Base-by-base conservation (phyloP, 179 eudicot genomes). In the Sideroxylon spinosum region DNA sequence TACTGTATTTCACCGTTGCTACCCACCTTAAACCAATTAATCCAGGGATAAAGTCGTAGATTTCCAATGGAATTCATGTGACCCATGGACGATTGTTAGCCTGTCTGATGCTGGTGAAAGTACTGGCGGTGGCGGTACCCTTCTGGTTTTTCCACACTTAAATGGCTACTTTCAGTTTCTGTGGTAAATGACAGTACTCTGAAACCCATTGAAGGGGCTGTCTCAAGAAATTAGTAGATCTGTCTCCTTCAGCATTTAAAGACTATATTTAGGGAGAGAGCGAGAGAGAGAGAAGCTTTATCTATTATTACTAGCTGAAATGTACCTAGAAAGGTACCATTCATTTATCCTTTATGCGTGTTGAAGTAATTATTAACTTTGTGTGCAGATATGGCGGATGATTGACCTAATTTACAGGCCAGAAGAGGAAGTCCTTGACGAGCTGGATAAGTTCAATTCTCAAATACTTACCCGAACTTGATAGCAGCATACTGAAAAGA, bases 1-100 rank as follows among this genome's bases (percentile, higher is more conserved):
- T 73, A 37, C 25, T 17, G 5, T 71, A 26, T 71, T 71, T 52
- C 59, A 23, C 12, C 49, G 28, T 48, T 48, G 4, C 73, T 48
- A 11, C 73, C 12, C 23, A 50, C 20, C 22, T 17, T 50, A 19
- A 16, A 37, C 50, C 26, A 11, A 19, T 64, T 79, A 44, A 68
- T 76, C 7, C 85, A 95, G 99, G 90, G 97, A 94, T 74, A 95
- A 95, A 81, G 92, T 95, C 28, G 98, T 95, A 59, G 99, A 95
- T 81, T 95, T 95, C 78, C 99, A 93, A 75, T 95, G 94, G 88
- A 95, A 93, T 78, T 72, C 89, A 0, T 88, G 82, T 85, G 98
- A 95, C 81, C 93, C 98, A 75, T 95, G 99, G 99, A 95, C 97
- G 0, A 84, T 95, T 83, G 98, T 92, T 20, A 93, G 99, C 57